These are phyloP conservation scores for Fraxinus baroniana DNA, from an alignment of 305 asterid species.

Conservation along the genomic window DNA sequence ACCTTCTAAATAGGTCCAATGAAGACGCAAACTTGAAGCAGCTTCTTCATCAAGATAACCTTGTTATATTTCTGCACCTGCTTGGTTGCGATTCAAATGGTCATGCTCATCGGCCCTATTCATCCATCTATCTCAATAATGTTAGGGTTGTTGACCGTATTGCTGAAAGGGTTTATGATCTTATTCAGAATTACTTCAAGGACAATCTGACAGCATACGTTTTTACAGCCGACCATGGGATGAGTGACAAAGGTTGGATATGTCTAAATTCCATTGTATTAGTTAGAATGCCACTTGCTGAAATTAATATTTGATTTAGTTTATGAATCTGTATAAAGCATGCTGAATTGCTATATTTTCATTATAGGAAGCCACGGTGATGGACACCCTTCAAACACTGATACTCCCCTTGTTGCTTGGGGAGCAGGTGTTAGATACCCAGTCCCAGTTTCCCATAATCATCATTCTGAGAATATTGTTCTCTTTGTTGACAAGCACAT, in stretches of 20 bases:
- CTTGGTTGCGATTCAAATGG: constrained; percentile 99
- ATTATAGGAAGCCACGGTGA: constrained; percentile 95
- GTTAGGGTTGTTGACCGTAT: constrained; percentile 94
- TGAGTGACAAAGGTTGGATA: constrained; percentile 93
- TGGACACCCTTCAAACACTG: constrained; percentile 95
- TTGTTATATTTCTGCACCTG: constrained; percentile 81
- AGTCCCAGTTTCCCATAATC: constrained; percentile 37
- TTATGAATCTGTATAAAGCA: constrained; percentile 5
- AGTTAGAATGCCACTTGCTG: constrained; percentile 14
- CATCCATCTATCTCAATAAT: constrained; percentile 91
- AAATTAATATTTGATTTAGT: background rate
- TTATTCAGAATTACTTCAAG: constrained; percentile 80
- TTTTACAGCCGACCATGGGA: constrained; percentile 98
- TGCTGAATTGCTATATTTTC: constrained; percentile 26
- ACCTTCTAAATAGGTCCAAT: constrained; percentile 77
- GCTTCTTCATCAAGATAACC: constrained; percentile 83
- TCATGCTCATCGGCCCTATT: constrained; percentile 97
- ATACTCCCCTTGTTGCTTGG: constrained; percentile 97
- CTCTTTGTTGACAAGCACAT: constrained; percentile 85
- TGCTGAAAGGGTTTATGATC: constrained; percentile 95
- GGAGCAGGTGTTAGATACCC: constrained; percentile 86
- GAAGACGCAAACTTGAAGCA: constrained; percentile 67
- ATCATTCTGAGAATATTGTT: constrained; percentile 43
- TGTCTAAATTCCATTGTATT: constrained; percentile 3
- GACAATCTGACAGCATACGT: constrained; percentile 80